Evolutionary conservation across 192 early-diverging fungal species (phyloP).

Genomic region (Coemansia sp.): DNA sequence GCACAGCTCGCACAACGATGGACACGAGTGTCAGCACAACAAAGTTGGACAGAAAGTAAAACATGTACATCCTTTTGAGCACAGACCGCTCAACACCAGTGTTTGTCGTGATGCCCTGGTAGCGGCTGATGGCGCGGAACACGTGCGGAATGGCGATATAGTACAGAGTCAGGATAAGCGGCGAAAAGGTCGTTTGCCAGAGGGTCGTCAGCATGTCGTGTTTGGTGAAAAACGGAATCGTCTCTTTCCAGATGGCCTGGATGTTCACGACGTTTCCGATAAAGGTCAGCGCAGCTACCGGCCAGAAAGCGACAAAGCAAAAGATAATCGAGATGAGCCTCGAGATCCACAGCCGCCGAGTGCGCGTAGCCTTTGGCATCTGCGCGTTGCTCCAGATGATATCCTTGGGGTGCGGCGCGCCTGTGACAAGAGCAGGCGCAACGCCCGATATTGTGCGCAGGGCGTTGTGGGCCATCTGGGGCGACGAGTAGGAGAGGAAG

Average conservation of each 20-base stretch:
- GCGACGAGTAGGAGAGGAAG: slow-evolving; percentile 63
- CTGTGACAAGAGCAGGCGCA: slow-evolving; percentile 11
- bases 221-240: slow-evolving; percentile 42
- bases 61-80: slow-evolving; percentile 68
- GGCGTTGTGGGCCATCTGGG: slow-evolving; percentile 48
- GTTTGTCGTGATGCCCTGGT: slow-evolving; percentile 68
- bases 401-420: slow-evolving; percentile 72
- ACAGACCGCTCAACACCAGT: slow-evolving; percentile 67
- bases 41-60: slow-evolving; percentile 69
- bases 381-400: slow-evolving; percentile 72
- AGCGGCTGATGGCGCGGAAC: slow-evolving; percentile 58
- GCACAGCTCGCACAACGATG: slow-evolving; percentile 34
- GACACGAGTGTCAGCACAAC: slow-evolving; percentile 58
- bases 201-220: slow-evolving; percentile 57
- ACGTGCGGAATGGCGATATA: slow-evolving; percentile 63
- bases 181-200: slow-evolving; percentile 62
- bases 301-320: slow-evolving; percentile 66
- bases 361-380: slow-evolving; percentile 51
- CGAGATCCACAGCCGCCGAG: slow-evolving; percentile 33
- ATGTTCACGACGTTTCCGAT: slow-evolving; percentile 59
- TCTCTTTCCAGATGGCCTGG: slow-evolving; percentile 52
- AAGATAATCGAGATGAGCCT: slow-evolving; percentile 53
- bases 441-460: slow-evolving; percentile 26
- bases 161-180: slow-evolving; percentile 62
- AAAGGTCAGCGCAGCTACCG: slow-evolving; percentile 59